Evolutionary conservation across 257 asterid genomes (phyloP), one percentile per base, ranked within the genome.

Genomic region (Solanum gandarillasii): DNA sequence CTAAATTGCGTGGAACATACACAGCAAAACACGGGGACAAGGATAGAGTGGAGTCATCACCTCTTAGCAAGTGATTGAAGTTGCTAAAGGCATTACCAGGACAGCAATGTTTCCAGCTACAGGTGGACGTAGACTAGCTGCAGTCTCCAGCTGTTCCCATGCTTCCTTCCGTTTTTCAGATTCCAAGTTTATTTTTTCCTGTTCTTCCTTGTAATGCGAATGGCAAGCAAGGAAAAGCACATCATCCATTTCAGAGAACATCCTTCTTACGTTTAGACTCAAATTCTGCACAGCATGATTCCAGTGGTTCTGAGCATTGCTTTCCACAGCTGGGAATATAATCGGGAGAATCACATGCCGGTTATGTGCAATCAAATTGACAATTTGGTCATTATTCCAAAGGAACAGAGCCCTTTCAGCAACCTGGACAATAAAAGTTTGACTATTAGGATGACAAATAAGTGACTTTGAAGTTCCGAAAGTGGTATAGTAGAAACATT

Each of bases 231-330:
- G 84, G 74, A 91, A 90, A 4, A 96, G 87, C 31, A 91, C 91
- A 14, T 92, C 95, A 35, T 96, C 99, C 97, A 96, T 96, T 48
- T 95, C 98, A 3, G 93, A 85, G 48, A 94, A 91, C 92, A 94
- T 91, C 85, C 93, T 93, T 83, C 93, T 94, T 62, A 95, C 93
- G n/a, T 94, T 95, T 48, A 93, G 73, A 41, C 98, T 93, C 87
- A 94, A 83, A 91, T 92, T 96, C 83, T 95, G 90, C 68, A 95
- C 98, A 7, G 94, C 93, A 12, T 90, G 98, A 90, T 94, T 95
- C 99, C 98, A 96, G 91, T 96, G 98, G 90, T 87, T 90, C 87
- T 91, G 90, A 11, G 92, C 91, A 62, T 94, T 95, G 23, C 85
- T 90, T 89, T 96, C 98, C 65, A 96, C 92, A 25, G 98, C 94